phyloP scores from a whole-genome alignment of 2,329 filamentous ascomycete species.

The Aspergillus tamarii region DNA sequence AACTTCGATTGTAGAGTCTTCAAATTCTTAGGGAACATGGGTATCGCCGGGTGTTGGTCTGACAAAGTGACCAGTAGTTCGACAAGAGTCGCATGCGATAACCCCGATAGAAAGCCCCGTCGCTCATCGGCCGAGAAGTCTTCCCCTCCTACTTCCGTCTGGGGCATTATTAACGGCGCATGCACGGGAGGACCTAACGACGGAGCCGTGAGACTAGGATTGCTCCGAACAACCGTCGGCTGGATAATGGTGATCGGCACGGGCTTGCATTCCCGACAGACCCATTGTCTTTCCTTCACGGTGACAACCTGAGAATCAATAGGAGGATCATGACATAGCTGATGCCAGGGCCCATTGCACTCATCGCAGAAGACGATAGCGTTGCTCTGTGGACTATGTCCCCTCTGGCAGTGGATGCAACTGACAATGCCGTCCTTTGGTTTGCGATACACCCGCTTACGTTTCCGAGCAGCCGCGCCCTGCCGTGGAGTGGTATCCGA shows the following conservation, averaged over 20 bases:
- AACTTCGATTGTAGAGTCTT: constrained; percentile 28
- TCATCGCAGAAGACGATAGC: constrained; percentile 85
- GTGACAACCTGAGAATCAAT: constrained; percentile 71
- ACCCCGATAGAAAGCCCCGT: constrained; percentile 63
- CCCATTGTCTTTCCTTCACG: constrained; percentile 71
- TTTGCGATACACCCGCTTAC: constrained; percentile 56
- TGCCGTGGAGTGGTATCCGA: constrained; percentile 17
- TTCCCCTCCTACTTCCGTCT: constrained; percentile 32
- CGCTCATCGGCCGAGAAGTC: constrained; percentile 51
- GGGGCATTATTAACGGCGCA: constrained; percentile 19
- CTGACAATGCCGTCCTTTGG: constrained; percentile 50
- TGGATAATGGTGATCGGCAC: constrained; percentile 48
- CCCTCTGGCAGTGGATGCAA: constrained; percentile 73
- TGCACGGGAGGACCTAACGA: constrained; percentile 14
- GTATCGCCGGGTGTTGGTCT: constrained; percentile 64
- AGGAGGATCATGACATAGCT: constrained; percentile 76
- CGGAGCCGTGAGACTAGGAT: constrained; percentile 21
- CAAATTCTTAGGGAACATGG: constrained; percentile 60
- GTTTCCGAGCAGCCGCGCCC: constrained; percentile 52
- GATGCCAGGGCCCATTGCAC: constrained; percentile 79
- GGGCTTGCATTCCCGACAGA: constrained; percentile 66
- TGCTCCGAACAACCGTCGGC: constrained; percentile 40
- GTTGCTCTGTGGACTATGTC: constrained; percentile 72
- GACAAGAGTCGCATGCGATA: constrained; percentile 65
- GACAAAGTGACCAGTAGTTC: constrained; percentile 66